Percentiles rank a stretch among this genome's conserved stretches.
Conservation (phyloP, 2,329 filamentous ascomycete genomes). For the Fusarium sp. region DNA sequence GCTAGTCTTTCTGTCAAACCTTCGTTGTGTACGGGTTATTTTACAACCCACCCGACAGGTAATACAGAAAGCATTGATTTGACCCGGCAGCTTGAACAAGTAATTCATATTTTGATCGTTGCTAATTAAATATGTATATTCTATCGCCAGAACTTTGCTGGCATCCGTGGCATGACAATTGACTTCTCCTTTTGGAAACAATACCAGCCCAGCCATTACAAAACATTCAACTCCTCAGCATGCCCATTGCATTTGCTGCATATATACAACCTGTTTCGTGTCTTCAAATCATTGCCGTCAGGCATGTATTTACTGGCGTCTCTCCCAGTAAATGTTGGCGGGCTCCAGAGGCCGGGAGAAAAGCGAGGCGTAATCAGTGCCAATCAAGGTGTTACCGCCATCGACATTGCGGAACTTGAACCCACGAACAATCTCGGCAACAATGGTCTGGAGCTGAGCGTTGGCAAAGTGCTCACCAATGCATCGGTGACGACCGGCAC, state of each 20-base stretch:
- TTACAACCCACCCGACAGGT: too few species aligned
- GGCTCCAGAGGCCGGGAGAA: slow-evolving; percentile 81
- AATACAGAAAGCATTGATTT: not conserved
- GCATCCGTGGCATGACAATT: slow-evolving; percentile 36
- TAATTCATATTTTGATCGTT: slow-evolving; percentile 38
- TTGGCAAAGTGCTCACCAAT: slow-evolving; percentile 98
- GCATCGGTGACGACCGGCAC: slow-evolving; percentile 91
- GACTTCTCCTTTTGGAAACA: slow-evolving; percentile 38
- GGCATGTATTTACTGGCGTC: slow-evolving; percentile 60
- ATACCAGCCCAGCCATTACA: slow-evolving; percentile 45
- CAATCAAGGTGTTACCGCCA: slow-evolving; percentile 76
- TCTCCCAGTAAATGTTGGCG: slow-evolving; percentile 81
- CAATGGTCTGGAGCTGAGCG: slow-evolving; percentile 88
- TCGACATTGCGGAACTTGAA: slow-evolving; percentile 85
- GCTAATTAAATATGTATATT: slow-evolving; percentile 47
- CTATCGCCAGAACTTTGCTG: slow-evolving; percentile 41
- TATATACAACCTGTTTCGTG: slow-evolving; percentile 46
- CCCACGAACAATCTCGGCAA: slow-evolving; percentile 78
- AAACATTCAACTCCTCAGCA: slow-evolving; percentile 45
- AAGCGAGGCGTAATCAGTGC: slow-evolving; percentile 75
- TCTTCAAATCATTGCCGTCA: slow-evolving; percentile 29
- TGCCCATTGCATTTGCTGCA: slow-evolving; percentile 42
- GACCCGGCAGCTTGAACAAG: not conserved
- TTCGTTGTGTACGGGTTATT: too few species aligned
- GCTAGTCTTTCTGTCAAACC: too few species aligned